phyloP scores from a whole-genome alignment of 768 basidiomycete genomes.

The Steccherinum ochraceum region DNA sequence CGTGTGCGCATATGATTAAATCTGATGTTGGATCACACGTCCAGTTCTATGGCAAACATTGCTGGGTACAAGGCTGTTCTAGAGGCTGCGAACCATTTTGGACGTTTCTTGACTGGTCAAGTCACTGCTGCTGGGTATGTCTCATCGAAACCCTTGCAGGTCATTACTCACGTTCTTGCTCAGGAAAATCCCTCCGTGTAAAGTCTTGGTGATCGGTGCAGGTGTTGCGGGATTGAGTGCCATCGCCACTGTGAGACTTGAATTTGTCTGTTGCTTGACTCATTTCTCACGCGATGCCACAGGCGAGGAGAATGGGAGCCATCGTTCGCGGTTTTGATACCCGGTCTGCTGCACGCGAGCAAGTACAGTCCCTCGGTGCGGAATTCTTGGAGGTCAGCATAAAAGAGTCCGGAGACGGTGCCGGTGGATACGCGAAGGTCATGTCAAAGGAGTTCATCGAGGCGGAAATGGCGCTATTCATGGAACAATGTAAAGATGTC shows the following conservation, averaged over 20 bases:
- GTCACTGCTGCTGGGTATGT: slow-evolving; percentile 85
- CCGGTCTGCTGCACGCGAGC: slow-evolving; percentile 78
- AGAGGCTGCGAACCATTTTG: slow-evolving; percentile 87
- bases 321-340: slow-evolving; percentile 89
- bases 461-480: slow-evolving; percentile 84
- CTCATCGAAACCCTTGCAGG: no score
- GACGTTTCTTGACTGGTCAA: slow-evolving; percentile 85
- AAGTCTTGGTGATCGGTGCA: slow-evolving; percentile 82
- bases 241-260: slow-evolving; percentile 75
- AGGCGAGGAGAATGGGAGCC: slow-evolving; percentile 80
- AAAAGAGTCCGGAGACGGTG: slow-evolving; percentile 76
- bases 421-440: slow-evolving; percentile 82
- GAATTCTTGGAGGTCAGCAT: slow-evolving; percentile 83
- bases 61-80: slow-evolving; percentile 90
- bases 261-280: no score
- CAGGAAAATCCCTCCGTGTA: slow-evolving; percentile 73
- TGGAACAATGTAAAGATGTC: slow-evolving; percentile 84
- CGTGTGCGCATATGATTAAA: neutral
- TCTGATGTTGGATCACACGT: neutral
- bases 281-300: neutral
- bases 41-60: slow-evolving; percentile 89
- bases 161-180: no score
- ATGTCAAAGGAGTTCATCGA: slow-evolving; percentile 90
- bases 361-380: slow-evolving; percentile 84
- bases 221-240: slow-evolving; percentile 88